Evolutionary conservation across 257 asterid genomes (phyloP), one percentile per base, ranked within the genome.

Genomic region (Mitragyna speciosa): DNA sequence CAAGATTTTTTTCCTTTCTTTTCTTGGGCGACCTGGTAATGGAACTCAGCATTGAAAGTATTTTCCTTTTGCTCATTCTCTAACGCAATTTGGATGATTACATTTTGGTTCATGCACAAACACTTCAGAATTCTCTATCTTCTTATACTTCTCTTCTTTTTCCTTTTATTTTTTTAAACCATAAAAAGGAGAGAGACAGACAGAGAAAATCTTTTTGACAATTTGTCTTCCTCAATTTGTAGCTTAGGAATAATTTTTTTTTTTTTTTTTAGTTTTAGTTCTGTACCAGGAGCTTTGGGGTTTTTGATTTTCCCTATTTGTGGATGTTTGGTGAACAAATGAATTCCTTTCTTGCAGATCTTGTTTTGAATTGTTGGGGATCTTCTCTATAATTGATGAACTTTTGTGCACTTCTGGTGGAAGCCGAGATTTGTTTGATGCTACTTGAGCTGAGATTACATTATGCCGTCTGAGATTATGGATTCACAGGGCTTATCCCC

Each of bases 401-500:
- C 85, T 75, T 30, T 68, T 75, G 83, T 78, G 72, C 51, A 77
- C 4, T 36, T 36, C 79, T 75, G 85, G 80, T 80, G 81, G 85
- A 77, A 85, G 83, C 86, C 64, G 79, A 83, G 16, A 11, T 26
- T 54, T 75, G 15, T 33, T 31, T 65, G 33, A 61, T 72, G 81
- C 63, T 76, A 80, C 84, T 82, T 52, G 77, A 80, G 80, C 77
- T 78, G 76, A 83, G 80, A 74, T 76, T 77, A 54, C 75, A 19
- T 80, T 78, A 86, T 82, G 84, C 89, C 88, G 67, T 87, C 90
- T 75, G 87, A 82, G 82, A 87, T 85, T 86, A 90, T 84, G 91
- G 94, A 91, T 49, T 87, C 86, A 24, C 84, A 86, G 81, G 92
- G 90, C 36, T 87, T 88, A 72, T 86, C 98, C 82, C 92, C 97